These are phyloP conservation scores for Chlorella vulgaris DNA, from an alignment of 139 green algal genomes.

Conservation along the genomic window DNA sequence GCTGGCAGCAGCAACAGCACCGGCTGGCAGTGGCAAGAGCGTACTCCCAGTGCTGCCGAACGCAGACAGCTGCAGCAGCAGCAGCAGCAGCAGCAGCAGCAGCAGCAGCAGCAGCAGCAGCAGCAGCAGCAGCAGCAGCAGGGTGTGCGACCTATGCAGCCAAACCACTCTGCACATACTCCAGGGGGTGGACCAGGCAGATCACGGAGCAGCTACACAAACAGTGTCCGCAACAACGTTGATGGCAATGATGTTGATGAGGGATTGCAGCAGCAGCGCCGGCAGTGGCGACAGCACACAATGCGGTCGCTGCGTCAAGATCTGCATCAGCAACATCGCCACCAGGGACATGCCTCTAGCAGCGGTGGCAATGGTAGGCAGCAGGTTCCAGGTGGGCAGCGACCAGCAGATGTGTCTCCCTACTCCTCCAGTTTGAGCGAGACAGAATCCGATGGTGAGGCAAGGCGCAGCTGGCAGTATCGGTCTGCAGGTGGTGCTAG, in stretches of 20 bases:
- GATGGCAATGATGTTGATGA: neutral
- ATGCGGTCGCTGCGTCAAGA: slow-evolving; percentile 21
- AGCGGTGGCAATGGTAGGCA: neutral
- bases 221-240: neutral
- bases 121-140: slow-evolving; percentile 9
- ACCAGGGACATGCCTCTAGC: neutral
- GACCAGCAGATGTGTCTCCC: no score
- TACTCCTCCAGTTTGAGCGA: no score
- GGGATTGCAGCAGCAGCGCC: slow-evolving; percentile 9
- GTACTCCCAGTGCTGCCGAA: neutral
- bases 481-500: no score
- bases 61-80: no score
- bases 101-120: neutral
- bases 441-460: no score
- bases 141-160: slow-evolving; percentile 6
- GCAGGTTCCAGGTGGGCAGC: neutral
- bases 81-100: neutral
- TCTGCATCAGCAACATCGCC: neutral
- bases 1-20: no score
- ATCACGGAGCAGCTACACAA: neutral
- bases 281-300: slow-evolving; percentile 9
- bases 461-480: no score
- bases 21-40: neutral
- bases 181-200: no score
- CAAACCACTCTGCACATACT: no score